Evolutionary conservation across 148 eudicot genomes (phyloP).

Genomic region (Limonium bicolor): DNA sequence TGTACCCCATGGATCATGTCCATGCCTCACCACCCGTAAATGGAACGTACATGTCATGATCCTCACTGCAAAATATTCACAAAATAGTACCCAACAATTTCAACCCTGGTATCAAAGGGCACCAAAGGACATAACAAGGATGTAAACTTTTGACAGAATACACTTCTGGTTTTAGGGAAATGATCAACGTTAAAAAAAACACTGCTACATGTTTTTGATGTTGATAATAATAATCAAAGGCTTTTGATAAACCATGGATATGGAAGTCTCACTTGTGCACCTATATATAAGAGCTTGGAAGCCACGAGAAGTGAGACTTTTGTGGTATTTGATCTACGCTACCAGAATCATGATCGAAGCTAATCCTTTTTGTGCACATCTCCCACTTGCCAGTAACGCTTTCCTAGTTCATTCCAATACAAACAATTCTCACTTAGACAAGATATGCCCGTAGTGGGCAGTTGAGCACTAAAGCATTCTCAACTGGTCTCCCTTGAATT

Average conservation of each 20-base stretch:
- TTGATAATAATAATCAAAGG: not conserved
- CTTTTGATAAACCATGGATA: too few relatives aligned
- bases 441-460: too few relatives aligned
- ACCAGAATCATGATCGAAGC: conserved; percentile 62
- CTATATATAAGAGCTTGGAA: conserved; percentile 79
- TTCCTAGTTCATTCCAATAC: conserved; percentile 30
- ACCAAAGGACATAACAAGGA: too few relatives aligned
- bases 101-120: too few relatives aligned
- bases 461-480: too few relatives aligned
- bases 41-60: conserved; percentile 97
- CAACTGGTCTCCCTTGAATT: too few relatives aligned
- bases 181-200: too few relatives aligned
- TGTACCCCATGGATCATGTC: conserved; percentile 85
- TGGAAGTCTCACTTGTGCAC: conserved; percentile 8
- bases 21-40: conserved; percentile 89
- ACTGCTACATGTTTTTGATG: too few relatives aligned
- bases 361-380: conserved; percentile 46
- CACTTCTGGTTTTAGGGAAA: too few relatives aligned
- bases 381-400: conserved; percentile 60
- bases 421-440: too few relatives aligned
- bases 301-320: conserved; percentile 69
- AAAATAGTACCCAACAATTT: too few relatives aligned
- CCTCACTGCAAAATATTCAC: conserved; percentile 49
- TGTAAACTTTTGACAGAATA: too few relatives aligned
- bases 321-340: conserved; percentile 95